Conservation (phyloP, 2,329 filamentous ascomycete species). For the Alternaria triticina region DNA sequence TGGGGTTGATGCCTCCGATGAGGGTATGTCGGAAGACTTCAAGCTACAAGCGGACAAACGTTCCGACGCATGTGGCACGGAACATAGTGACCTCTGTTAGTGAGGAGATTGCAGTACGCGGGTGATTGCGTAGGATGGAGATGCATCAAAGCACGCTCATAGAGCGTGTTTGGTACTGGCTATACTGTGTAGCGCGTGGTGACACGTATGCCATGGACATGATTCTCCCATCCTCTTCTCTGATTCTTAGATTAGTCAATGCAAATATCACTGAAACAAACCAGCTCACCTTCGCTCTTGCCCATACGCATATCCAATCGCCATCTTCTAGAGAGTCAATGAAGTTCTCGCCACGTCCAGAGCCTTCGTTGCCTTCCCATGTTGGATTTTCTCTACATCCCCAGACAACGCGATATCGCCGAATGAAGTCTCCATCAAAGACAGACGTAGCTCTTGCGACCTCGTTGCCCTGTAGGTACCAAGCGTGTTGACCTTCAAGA, state of each 20-base stretch:
- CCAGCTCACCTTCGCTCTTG: constrained; percentile 26
- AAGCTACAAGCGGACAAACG: constrained; percentile 2
- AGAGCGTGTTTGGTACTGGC: background rate
- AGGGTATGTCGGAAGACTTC: background rate
- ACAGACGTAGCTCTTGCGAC: constrained; percentile 18
- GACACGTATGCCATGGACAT: constrained; percentile 21
- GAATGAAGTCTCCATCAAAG: constrained; percentile 19
- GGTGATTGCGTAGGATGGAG: background rate
- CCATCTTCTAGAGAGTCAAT: constrained; percentile 17
- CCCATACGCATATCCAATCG: constrained; percentile 27
- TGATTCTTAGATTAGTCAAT: constrained; percentile 2
- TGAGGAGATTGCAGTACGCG: constrained; percentile 11
- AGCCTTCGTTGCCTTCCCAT: constrained; percentile 13
- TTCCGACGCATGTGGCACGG: constrained; percentile 8
- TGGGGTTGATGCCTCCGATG: background rate
- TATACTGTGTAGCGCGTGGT: constrained; percentile 19
- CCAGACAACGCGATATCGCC: constrained; percentile 21
- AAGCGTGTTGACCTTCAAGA: constrained; percentile 20
- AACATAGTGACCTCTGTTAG: constrained; percentile 9
- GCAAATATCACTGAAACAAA: background rate
- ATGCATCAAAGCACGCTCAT: background rate
- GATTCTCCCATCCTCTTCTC: constrained; percentile 25
- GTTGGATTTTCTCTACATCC: constrained; percentile 9
- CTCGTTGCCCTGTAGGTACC: constrained; percentile 29
- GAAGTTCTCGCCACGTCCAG: constrained; percentile 22